Base-by-base conservation (phyloP, 2,329 filamentous ascomycete species). In the Furcasterigmium furcatum region DNA sequence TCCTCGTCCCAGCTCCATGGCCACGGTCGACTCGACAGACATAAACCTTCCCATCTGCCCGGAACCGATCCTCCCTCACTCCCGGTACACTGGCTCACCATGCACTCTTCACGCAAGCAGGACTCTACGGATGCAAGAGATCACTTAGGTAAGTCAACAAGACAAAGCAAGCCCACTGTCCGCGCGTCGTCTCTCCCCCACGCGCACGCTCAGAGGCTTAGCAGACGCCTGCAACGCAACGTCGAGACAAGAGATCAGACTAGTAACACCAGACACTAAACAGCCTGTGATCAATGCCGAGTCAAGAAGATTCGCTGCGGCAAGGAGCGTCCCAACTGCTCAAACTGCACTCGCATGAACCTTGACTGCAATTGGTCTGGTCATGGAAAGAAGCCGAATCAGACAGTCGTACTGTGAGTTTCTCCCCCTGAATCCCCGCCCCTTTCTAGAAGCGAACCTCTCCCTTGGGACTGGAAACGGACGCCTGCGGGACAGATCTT, bases 241-340 rank as follows among this genome's bases (percentile, higher is more conserved):
- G n/a, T n/a, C n/a, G n/a, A n/a, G n/a, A n/a, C n/a, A n/a, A n/a
- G 38, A 16, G 38, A 41, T 24, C 25, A 27, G 12, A 12, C 7
- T 6, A 29, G 20, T 29, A 24, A 41, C 19, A 24, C n/a, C 20
- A 21, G 22, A 20, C 32, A 35, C 8, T n/a, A n/a, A n/a, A 34
- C 14, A 35, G 41, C 41, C 12, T 43, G 41, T 34, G 41, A 43
- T 19, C 41, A 43, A 12, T 43, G 41, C 19, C 41, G 41, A 14
- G 21, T 43, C 41, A 43, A 43, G 27, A 43, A 43, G 19, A 43
- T 43, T 12, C 25, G 41, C 27, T 43, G 41, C 9, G 41, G 29
- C 12, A 43, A 43, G 34, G 41, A 43, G 29, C 27, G 41, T 13
- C 41, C 41, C 4, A 34, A 35, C 21, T 43, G 41, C 22, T 43